Evolutionary conservation across 345 rosid species (phyloP), one percentile per base, ranked within the genome.

Genomic region (Eutrema heterophyllum): DNA sequence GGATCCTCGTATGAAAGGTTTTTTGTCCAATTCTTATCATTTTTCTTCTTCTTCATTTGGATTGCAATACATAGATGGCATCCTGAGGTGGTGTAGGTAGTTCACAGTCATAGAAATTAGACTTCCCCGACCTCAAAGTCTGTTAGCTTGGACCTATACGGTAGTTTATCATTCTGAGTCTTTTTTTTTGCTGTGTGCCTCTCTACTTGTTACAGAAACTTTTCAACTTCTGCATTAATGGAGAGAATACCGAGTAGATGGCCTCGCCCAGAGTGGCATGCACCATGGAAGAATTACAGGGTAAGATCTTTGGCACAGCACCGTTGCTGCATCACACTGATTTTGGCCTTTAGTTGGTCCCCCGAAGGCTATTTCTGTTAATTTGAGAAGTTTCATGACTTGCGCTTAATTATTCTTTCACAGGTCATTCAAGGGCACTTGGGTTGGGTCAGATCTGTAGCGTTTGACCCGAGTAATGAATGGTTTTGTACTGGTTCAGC

Each of bases 401-500:
- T 54, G 12, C 7, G 45, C 52, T 74, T 55, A 18, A 63, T 68
- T 81, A 55, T 49, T 81, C 59, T 27, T 79, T 41, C 67, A 48
- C 71, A 76, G 80, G 80, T 76, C 76, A 89, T 95, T 74, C 89
- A 93, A 52, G 99, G 97, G 40, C 99, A 95, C 81, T 83, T 95
- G 86, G 99, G 99, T 64, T 95, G 99, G 99, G 98, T 95, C 64
- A 86, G 99, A 81, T 89, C 99, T 36, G 60, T 95, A 41, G 97
- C 99, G 4, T 95, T 95, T 82, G 98, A 95, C 85, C 97, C 98
- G 3, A 92, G 99, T 83, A 95, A 95, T 81, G 72, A 84, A 50
- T 95, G 99, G 99, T 95, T 95, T 78, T 90, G 98, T 75, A 92
- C 99, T 71, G 99, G 99, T 44, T 95, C 99, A 62, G 98, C 99